Base-by-base conservation (phyloP, 805 yeast species). In the Starmerella scarabaei region DNA sequence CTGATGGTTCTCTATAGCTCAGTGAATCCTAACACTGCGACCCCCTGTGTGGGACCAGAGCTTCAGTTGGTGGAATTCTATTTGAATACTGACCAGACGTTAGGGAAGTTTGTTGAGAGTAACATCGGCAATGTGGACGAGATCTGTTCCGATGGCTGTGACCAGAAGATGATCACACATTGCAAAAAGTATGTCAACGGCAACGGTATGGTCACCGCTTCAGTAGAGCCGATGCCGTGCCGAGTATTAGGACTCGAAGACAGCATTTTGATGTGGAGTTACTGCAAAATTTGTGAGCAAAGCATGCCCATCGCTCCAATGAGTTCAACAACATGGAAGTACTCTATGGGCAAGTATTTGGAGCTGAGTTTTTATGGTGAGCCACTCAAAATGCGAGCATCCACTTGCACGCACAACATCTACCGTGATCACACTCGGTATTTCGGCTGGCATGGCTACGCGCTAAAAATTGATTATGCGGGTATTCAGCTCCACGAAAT, bases 41-140 rank as follows among this genome's bases (percentile, higher is more conserved):
- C 93, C 0, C 96, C 96, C 0, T 91, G 98, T 53, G 65, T 76
- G 30, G 97, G 97, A 0, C 98, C 99, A 0, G 83, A 75, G 40
- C 65, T 75, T n/a, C 75, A 82, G 26, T 73, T 77, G 1, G 77
- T 86, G 36, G 95, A 86, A 45, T 93, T 70, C 54, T 91, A 88
- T 56, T 75, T 94, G 65, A 94, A 84, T 36, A 81, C 78, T 42
- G 98, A 93, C 57, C 78, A 80, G 54, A 77, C 94, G 8, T 60
- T 93, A 32, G 98, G 98, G 1, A 82, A 81, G 52, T 84, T 77
- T 50, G 73, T 91, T 32, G 96, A 93, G 53, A 80, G 78, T 40
- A 66, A 77, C 29, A 77, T 84, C 42, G 63, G 71, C 5, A 77
- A 81, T n/a, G 75, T 83, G 1, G 62, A 67, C 19, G 72, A 68